Percentiles rank a stretch among this genome's conserved stretches.
These are phyloP conservation scores for Coniochaeta hoffmannii DNA, from an alignment of 2,329 filamentous ascomycete genomes.

Conservation along the genomic window DNA sequence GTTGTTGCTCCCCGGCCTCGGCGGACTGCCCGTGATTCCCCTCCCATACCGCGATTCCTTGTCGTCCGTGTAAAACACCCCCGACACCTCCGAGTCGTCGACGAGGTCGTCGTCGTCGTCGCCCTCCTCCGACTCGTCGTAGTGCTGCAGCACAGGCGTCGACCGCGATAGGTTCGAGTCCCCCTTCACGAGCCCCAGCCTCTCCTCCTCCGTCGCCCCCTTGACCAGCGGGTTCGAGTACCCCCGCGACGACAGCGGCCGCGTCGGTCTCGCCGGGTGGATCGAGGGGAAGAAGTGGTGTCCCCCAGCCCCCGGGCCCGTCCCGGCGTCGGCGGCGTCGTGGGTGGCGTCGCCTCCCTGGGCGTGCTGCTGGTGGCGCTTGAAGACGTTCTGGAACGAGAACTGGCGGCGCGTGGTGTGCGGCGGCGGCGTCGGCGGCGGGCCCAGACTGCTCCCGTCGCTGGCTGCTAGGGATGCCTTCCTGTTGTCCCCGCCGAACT, in stretches of 20 bases:
- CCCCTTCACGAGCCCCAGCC: constrained; percentile 73
- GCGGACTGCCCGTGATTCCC: constrained; percentile 30
- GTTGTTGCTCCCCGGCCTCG: constrained; percentile 19
- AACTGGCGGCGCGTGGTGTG: constrained; percentile 69
- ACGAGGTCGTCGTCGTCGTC: constrained; percentile 25
- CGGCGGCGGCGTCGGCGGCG: constrained; percentile 55
- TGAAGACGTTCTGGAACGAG: constrained; percentile 84
- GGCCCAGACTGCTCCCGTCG: constrained; percentile 32
- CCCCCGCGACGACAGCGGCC: constrained; percentile 23
- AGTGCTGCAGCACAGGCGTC: constrained; percentile 25
- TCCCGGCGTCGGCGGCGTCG: too few species aligned
- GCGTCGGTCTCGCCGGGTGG: constrained; percentile 10
- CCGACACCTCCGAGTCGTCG: constrained; percentile 24
- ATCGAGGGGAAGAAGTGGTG: constrained; percentile 11
- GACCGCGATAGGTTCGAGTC: constrained; percentile 52
- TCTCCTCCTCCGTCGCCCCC: constrained; percentile 72
- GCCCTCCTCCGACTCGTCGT: constrained; percentile 18
- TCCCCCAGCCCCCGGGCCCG: constrained; percentile 2
- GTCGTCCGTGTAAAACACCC: constrained; percentile 19
- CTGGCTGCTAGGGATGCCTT: constrained; percentile 28
- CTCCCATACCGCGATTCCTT: constrained; percentile 30
- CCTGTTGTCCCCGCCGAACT: constrained; percentile 32
- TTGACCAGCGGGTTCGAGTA: constrained; percentile 35
- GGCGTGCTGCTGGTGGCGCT: constrained; percentile 35
- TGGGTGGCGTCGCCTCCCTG: constrained; percentile 10